phyloP scores from a whole-genome alignment of 768 basidiomycete species.

The Fomitopsis pulvina region DNA sequence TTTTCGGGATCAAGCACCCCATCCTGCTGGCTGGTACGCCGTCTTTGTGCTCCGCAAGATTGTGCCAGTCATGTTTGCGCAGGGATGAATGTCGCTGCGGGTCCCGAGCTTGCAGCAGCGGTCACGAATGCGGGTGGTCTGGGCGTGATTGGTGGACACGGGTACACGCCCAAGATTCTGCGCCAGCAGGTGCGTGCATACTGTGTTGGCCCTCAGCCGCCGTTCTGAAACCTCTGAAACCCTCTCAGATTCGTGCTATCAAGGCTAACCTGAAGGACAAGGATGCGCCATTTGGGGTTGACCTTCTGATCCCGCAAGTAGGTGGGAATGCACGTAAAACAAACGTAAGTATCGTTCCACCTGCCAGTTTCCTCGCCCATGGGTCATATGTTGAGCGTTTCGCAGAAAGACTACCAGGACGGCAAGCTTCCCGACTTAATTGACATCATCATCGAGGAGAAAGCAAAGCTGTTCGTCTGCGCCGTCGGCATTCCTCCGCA shows the following conservation, averaged over 20 bases:
- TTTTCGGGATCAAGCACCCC: conserved; percentile 86
- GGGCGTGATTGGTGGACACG: conserved; percentile 88
- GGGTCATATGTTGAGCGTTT: conserved; percentile 2
- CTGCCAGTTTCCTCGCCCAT: neutral
- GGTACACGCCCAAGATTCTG: conserved; percentile 78
- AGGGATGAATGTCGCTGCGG: conserved; percentile 65
- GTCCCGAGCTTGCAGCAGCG: conserved; percentile 84
- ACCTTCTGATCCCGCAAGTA: conserved; percentile 82
- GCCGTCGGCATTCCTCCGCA: conserved; percentile 85
- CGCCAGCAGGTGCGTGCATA: conserved; percentile 62
- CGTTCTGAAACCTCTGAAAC: neutral
- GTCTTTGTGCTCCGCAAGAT: neutral
- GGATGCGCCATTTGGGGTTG: conserved; percentile 85
- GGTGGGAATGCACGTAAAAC: conserved; percentile 88
- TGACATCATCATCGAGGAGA: conserved; percentile 90
- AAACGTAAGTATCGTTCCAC: conserved; percentile 44
- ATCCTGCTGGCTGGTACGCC: conserved; percentile 70
- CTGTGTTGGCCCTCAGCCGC: neutral
- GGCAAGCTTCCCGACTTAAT: conserved; percentile 80
- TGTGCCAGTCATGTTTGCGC: neutral
- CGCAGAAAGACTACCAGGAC: conserved; percentile 81
- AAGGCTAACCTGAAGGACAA: conserved; percentile 70
- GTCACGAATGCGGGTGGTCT: conserved; percentile 92
- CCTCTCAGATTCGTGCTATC: conserved; percentile 56
- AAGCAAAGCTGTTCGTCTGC: conserved; percentile 82